Base-by-base conservation (phyloP, 306 rosid species). In the Abrus precatorius region DNA sequence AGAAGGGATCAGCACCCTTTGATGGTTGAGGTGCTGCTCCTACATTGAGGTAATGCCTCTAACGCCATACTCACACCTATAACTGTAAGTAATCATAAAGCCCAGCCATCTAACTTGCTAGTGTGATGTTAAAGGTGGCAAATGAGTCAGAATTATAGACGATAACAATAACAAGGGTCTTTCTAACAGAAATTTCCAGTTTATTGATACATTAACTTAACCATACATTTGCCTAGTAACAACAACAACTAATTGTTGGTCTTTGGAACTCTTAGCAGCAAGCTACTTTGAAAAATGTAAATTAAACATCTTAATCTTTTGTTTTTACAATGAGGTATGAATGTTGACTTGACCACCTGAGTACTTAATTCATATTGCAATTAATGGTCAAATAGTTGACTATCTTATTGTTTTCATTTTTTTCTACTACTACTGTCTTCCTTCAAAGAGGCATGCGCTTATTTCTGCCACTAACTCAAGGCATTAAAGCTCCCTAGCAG, bases 241-340 rank as follows among this genome's bases (percentile, higher is more conserved):
- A 34, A 59, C 14, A 66, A 68, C 10, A 68, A 10, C 8, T 28
- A 67, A 20, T 29, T 45, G 9, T 44, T 27, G 10, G 38, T 33
- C 41, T 45, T 4, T 55, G 67, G 53, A 33, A 75, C 47, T 60
- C 70, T 49, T 75, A 8, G 8, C 28, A n/a, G 71, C 49, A 61
- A 47, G 61, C 41, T 44, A 60, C 20, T 32, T 45, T 45, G 4
- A 36, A 32, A 47, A n/a, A 32, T 45, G 60, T 28, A 30, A 75
- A 75, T 61, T 47, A 47, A 75, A 75, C 11, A 8, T 54, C 1
- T 7, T 28, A 41, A 40, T 55, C 5, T 27, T 72, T 66, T 55
- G 27, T 63, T 76, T 76, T 63, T 64, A 76, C 63, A 14, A 36
- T 63, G 80, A 76, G 63, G 48, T 76, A 36, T 27, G 52, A 63